These are phyloP conservation scores for Aspergillus sp. DNA, from an alignment of 2,329 filamentous ascomycete genomes.

Conservation along the genomic window DNA sequence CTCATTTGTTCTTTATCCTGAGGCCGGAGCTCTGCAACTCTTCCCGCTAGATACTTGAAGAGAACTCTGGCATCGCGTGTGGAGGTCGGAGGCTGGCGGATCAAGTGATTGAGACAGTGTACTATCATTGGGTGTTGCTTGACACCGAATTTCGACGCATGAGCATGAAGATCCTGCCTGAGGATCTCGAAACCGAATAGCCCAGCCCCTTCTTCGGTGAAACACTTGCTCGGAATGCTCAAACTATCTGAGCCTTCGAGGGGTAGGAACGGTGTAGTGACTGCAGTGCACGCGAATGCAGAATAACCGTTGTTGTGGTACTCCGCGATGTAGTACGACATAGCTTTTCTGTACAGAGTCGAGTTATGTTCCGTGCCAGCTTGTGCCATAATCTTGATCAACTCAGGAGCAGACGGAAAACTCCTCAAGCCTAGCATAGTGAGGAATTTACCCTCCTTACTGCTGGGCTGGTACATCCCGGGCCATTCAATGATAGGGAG, in stretches of 20 bases:
- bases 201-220: constrained; percentile 72
- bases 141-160: constrained; percentile 85
- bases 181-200: constrained; percentile 80
- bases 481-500: constrained; percentile 83
- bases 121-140: constrained; percentile 73
- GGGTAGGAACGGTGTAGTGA: constrained; percentile 65
- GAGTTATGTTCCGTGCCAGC: constrained; percentile 51
- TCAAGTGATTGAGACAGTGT: constrained; percentile 70
- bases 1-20: constrained; percentile 60
- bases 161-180: constrained; percentile 68
- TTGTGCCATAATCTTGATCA: constrained; percentile 75
- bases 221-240: constrained; percentile 73
- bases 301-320: constrained; percentile 75
- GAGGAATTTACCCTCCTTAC: constrained; percentile 73
- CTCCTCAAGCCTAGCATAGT: constrained; percentile 68
- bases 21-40: constrained; percentile 69
- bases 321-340: constrained; percentile 79
- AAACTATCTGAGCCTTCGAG: constrained; percentile 64
- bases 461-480: constrained; percentile 63
- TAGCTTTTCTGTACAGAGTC: constrained; percentile 62
- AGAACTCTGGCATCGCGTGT: constrained; percentile 64
- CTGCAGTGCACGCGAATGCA: constrained; percentile 57
- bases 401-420: constrained; percentile 67
- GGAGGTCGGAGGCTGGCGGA: constrained; percentile 68
- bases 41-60: constrained; percentile 80